Percentiles rank a stretch among this genome's conserved stretches.
Conservation (phyloP, 2,329 filamentous ascomycete species). For the Fusarium marasasianum region DNA sequence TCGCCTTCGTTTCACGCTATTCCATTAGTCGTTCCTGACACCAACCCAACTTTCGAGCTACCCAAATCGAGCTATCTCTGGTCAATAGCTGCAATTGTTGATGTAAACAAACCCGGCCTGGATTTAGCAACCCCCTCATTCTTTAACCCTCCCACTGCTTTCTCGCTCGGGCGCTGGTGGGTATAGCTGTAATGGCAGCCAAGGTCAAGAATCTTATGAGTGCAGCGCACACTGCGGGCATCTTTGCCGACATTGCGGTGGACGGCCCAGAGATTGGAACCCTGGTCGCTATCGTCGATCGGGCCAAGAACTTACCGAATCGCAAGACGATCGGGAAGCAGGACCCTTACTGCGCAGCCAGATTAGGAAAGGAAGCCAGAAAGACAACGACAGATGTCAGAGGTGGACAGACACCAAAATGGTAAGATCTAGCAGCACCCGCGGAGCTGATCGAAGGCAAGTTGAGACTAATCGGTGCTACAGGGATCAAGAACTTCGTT, state of each 20-base stretch:
- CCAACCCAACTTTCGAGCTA: constrained; percentile 22
- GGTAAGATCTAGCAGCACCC: constrained; percentile 63
- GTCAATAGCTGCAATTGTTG: constrained; percentile 29
- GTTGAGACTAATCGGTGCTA: constrained; percentile 28
- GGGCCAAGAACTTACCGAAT: constrained; percentile 97
- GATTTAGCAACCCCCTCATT: constrained; percentile 2
- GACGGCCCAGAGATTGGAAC: constrained; percentile 95
- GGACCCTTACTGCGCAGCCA: constrained; percentile 94
- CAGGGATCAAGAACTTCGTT: constrained; percentile 98
- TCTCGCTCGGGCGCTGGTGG: constrained; percentile 7
- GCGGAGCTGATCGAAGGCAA: not conserved
- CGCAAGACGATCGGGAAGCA: constrained; percentile 98
- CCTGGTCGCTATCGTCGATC: constrained; percentile 88
- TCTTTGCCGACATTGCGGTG: constrained; percentile 92
- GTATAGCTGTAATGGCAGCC: constrained; percentile 56
- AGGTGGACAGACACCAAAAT: constrained; percentile 94
- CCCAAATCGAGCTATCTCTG: constrained; percentile 28
- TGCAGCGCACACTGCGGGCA: constrained; percentile 84
- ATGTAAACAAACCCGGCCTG: constrained; percentile 40
- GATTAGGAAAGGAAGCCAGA: constrained; percentile 95
- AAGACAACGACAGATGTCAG: constrained; percentile 95
- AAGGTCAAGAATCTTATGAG: constrained; percentile 68
- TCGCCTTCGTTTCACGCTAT: constrained; percentile 18
- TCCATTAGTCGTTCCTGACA: constrained; percentile 23
- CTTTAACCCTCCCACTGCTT: not conserved